Conservation (phyloP, 768 basidiomycete genomes). For the Mycena sanguinolenta region DNA sequence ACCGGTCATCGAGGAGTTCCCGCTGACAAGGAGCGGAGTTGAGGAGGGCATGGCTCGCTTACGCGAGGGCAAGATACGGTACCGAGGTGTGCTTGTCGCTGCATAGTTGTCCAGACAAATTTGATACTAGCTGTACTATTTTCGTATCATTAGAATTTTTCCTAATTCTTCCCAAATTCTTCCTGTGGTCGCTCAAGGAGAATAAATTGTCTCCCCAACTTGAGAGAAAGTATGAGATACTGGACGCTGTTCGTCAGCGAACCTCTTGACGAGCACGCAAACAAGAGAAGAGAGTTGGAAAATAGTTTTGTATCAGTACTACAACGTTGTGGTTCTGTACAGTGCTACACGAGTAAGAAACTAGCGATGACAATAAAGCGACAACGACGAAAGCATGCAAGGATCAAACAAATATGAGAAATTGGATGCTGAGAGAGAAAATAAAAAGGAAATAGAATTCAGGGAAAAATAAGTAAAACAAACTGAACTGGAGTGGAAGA, state of each 20-base stretch:
- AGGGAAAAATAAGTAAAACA: conserved; percentile 24
- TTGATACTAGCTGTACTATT: no score
- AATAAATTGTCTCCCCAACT: no score
- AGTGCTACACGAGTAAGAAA: conserved; percentile 35
- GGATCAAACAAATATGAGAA: conserved; percentile 16
- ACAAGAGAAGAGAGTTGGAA: not conserved
- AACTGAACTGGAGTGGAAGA: conserved; percentile 12
- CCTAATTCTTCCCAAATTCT: no score
- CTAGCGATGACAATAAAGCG: conserved; percentile 40
- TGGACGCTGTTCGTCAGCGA: no score
- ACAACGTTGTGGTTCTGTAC: conserved; percentile 39
- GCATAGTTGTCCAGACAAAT: no score
- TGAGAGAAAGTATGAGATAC: no score
- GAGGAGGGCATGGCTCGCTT: conserved; percentile 25
- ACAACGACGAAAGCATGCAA: conserved; percentile 36
- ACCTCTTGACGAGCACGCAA: no score
- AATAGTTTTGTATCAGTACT: conserved; percentile 39
- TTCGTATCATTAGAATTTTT: no score
- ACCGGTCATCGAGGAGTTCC: conserved; percentile 48
- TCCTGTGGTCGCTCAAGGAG: no score
- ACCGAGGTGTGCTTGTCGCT: conserved; percentile 29
- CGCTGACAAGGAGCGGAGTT: conserved; percentile 45
- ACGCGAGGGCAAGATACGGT: conserved; percentile 29
- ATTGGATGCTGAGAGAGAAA: not conserved
- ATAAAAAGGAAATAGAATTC: conserved; percentile 16